Base-by-base conservation (phyloP, 1,139 yeast genomes). In the Debaryomyces psychrophilus region DNA sequence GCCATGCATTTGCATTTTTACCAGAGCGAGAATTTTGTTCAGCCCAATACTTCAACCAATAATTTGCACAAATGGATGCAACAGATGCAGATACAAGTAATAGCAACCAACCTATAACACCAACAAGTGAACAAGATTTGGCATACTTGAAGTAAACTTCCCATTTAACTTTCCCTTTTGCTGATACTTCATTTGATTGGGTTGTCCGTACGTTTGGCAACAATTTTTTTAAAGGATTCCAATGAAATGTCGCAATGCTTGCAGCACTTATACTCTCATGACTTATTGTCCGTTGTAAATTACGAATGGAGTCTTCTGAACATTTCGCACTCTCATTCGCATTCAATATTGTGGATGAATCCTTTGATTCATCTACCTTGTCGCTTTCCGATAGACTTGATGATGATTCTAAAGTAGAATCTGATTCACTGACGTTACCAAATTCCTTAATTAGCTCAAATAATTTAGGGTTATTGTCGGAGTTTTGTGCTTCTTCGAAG, bases 1-100 rank as follows among this genome's bases (percentile, higher is more conserved):
- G 44, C 39, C 44, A 48, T 8, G 45, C 43, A 17, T 44, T 22
- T 14, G 60, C 61, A 45, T 65, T 69, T 18, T 50, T 41, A 7
- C 69, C 70, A 9, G 52, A 51, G 15, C 51, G 51, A 15, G 60
- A 51, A 49, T 72, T 72, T 14, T 54, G 51, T 46, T 70, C 73
- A 1, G 77, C 69, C 77, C 77, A 71, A 37, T 57, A 52, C 47
- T 69, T 71, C 51, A 72, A 61, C n/a, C 68, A 53, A 47, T 65
- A 68, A 40, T 64, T 67, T 31, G 67, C 69, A n/a, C 57, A 45
- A 44, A 71, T 60, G 9, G 59, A 50, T 33, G 60, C 52, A 18
- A 59, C 50, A 12, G 67, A 56, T 15, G 64, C 57, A 11, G 55
- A 47, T 14, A 58, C 49, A 8, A 61, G 50, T 20, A 65, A 56